Percentiles rank a stretch among this genome's conserved stretches.
Conservation (phyloP, 2,329 filamentous ascomycete species). For the Fusarium algeriense region DNA sequence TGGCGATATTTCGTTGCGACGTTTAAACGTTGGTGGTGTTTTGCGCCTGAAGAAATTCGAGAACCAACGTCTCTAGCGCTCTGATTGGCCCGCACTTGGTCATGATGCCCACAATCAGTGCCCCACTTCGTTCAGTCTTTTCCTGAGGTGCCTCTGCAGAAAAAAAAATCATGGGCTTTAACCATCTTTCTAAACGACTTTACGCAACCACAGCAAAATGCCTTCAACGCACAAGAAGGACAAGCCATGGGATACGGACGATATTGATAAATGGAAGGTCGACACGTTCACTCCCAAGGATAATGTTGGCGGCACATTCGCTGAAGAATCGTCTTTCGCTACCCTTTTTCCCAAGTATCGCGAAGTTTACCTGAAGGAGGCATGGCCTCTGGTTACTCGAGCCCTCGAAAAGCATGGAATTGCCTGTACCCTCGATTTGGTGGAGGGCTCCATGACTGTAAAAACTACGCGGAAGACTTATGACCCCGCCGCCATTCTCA, state of each 20-base stretch:
- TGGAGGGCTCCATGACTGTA: conserved; percentile 96
- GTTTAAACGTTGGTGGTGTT: conserved; percentile 6
- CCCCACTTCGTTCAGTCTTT: conserved; percentile 17
- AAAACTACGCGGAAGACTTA: conserved; percentile 93
- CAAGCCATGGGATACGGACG: conserved; percentile 96
- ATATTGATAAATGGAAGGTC: conserved; percentile 97
- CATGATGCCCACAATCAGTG: conserved; percentile 27
- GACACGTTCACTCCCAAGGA: conserved; percentile 88
- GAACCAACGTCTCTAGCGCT: conserved; percentile 18
- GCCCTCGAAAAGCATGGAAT: conserved; percentile 89
- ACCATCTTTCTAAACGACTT: not conserved
- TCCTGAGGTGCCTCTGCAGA: too few species aligned
- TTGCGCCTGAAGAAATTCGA: conserved; percentile 50
- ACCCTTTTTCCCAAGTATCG: conserved; percentile 96
- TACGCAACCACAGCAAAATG: conserved; percentile 63
- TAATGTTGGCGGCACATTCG: conserved; percentile 86
- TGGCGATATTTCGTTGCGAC: conserved; percentile 20
- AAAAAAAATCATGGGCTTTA: too few species aligned
- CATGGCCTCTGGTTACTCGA: conserved; percentile 91
- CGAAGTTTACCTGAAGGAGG: conserved; percentile 91
- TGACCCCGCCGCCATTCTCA: conserved; percentile 92
- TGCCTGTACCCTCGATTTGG: conserved; percentile 90
- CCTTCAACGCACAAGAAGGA: conserved; percentile 90
- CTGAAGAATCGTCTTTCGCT: conserved; percentile 91
- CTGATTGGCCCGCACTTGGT: conserved; percentile 42